Conservation (phyloP, 805 yeast species). For the Teunomyces barrocoloradensis region DNA sequence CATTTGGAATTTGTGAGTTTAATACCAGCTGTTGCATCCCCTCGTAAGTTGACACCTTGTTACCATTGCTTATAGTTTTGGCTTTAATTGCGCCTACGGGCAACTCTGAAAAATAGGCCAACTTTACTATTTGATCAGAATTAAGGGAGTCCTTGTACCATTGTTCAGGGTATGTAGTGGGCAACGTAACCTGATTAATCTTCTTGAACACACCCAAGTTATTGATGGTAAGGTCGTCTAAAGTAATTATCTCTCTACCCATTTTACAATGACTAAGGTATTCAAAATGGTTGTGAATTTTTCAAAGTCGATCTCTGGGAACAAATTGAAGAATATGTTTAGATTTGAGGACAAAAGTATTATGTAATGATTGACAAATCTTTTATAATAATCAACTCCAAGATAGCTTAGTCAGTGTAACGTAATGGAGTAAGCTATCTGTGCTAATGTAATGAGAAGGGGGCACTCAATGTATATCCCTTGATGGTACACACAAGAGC, state of each 20-base stretch:
- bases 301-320: not conserved
- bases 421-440: too few species aligned
- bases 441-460: too few species aligned
- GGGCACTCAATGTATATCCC: too few species aligned
- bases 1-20: conserved; percentile 41
- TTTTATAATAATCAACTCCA: too few species aligned
- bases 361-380: too few species aligned
- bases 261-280: conserved; percentile 8
- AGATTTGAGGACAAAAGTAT: too few species aligned
- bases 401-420: too few species aligned
- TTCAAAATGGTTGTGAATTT: not conserved
- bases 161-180: conserved; percentile 47
- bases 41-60: conserved; percentile 30
- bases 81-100: conserved; percentile 80
- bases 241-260: conserved; percentile 45
- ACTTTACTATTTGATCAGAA: conserved; percentile 50
- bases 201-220: conserved; percentile 58
- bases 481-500: too few species aligned
- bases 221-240: conserved; percentile 59
- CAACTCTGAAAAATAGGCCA: conserved; percentile 68
- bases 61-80: conserved; percentile 42
- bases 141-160: conserved; percentile 52
- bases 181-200: conserved; percentile 53
- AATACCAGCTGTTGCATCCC: conserved; percentile 17
- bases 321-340: too few species aligned